Evolutionary conservation across 192 early-diverging fungal species (phyloP).

Genomic region (Linnemannia zychae): DNA sequence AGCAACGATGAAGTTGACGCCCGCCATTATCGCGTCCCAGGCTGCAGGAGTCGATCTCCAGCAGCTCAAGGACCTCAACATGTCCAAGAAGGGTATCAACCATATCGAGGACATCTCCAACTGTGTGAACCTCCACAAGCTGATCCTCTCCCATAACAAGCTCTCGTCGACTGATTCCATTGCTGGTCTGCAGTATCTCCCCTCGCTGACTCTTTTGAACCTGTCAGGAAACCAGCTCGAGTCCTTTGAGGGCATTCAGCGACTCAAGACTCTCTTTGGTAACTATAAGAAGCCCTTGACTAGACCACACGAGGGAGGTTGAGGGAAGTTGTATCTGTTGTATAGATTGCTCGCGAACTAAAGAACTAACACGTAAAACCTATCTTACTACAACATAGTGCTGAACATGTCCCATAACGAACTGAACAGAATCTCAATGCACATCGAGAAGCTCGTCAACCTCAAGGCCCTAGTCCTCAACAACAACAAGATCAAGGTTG

Average conservation of each 20-base stretch:
- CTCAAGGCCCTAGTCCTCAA: conserved; percentile 87
- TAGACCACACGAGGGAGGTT: too few relatives aligned
- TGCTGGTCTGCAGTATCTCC: conserved; percentile 66
- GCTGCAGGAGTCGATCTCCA: conserved; percentile 51
- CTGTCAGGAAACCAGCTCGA: conserved; percentile 75
- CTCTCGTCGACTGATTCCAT: conserved; percentile 66
- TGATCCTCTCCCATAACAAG: conserved; percentile 71
- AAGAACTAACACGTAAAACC: neutral
- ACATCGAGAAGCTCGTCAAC: conserved; percentile 66
- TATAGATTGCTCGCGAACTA: neutral
- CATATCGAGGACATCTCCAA: conserved; percentile 79
- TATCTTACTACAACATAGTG: conserved; percentile 49
- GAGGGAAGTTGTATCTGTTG: neutral
- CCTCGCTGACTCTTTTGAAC: conserved; percentile 73
- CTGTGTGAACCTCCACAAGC: conserved; percentile 70
- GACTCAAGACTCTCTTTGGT: conserved; percentile 74
- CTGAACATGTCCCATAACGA: conserved; percentile 81
- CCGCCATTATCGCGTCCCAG: conserved; percentile 59
- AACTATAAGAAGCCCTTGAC: too few relatives aligned
- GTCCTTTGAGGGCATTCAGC: conserved; percentile 64
- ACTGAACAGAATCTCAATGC: conserved; percentile 68
- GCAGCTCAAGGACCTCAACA: conserved; percentile 66
- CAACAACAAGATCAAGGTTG: conserved; percentile 76
- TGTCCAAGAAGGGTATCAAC: conserved; percentile 69
- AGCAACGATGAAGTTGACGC: conserved; percentile 62